These are phyloP conservation scores for Trametes versicolor DNA, from an alignment of 1,284 basidiomycete species.

Conservation along the genomic window DNA sequence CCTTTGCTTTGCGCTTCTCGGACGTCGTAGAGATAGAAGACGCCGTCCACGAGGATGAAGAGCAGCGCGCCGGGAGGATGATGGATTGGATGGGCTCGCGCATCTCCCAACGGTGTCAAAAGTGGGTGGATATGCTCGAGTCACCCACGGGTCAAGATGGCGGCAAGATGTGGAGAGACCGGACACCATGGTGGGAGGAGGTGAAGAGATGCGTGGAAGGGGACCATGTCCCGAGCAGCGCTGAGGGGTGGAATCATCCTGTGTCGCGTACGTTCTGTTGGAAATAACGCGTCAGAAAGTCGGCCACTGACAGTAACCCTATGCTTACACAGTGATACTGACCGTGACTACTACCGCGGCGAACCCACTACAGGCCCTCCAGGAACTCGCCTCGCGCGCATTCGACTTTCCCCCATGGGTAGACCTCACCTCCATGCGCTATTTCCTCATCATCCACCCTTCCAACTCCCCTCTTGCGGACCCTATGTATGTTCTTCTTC, in stretches of 20 bases:
- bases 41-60: slow-evolving; percentile 79
- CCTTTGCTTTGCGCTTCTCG: slow-evolving; percentile 81
- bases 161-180: slow-evolving; percentile 43
- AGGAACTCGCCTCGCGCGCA: slow-evolving; percentile 69
- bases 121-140: slow-evolving; percentile 68
- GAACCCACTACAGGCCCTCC: slow-evolving; percentile 81
- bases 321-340: slow-evolving; percentile 64
- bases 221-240: slow-evolving; percentile 72
- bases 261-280: slow-evolving; percentile 65
- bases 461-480: slow-evolving; percentile 72
- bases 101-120: slow-evolving; percentile 64
- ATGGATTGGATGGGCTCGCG: slow-evolving; percentile 85
- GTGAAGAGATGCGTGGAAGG: slow-evolving; percentile 78
- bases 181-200: slow-evolving; percentile 88
- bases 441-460: slow-evolving; percentile 81
- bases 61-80: slow-evolving; percentile 74
- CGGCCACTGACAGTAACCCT: background rate
- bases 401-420: slow-evolving; percentile 82
- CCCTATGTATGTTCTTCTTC: slow-evolving; percentile 71
- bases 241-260: slow-evolving; percentile 87
- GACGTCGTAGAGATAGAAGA: slow-evolving; percentile 73
- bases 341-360: slow-evolving; percentile 80
- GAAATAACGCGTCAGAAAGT: background rate
- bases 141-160: slow-evolving; percentile 38
- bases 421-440: slow-evolving; percentile 72